Percentiles rank a stretch among this genome's conserved stretches.
These are phyloP conservation scores for Limtongia smithiae DNA, from an alignment of 805 yeast genomes.

Conservation along the genomic window DNA sequence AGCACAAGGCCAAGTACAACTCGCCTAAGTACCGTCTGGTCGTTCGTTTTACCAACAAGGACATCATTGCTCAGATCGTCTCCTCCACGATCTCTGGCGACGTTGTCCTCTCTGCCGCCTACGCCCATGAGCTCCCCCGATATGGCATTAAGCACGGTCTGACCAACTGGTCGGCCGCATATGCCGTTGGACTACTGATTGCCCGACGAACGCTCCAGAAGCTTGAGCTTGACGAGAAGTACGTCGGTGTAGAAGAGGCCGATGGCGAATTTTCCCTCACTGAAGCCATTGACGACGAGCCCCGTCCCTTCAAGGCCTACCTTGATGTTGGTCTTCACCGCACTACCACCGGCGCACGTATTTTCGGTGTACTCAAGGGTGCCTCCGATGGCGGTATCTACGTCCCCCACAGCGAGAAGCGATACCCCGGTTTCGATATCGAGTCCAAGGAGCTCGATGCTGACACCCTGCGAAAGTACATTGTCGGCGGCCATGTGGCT, in stretches of 20 bases:
- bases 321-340: constrained; percentile 99
- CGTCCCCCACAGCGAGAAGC: constrained; percentile 98
- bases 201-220: constrained; percentile 99
- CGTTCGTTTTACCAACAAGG: constrained; percentile 99
- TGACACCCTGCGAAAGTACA: constrained; percentile 96
- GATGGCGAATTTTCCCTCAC: constrained; percentile 98
- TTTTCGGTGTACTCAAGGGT: constrained; percentile 99
- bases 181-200: constrained; percentile 95
- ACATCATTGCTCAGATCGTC: constrained; percentile 95
- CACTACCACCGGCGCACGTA: constrained; percentile 99
- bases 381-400: constrained; percentile 99
- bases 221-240: constrained; percentile 97
- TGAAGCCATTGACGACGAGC: constrained; percentile 98
- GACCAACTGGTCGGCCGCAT: constrained; percentile 99
- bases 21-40: constrained; percentile 99
- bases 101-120: constrained; percentile 92
- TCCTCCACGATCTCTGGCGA: constrained; percentile 98
- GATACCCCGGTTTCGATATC: constrained; percentile 99
- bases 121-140: constrained; percentile 97
- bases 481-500: constrained; percentile 99
- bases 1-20: constrained; percentile 99
- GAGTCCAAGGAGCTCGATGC: constrained; percentile 98
- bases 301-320: constrained; percentile 99
- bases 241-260: constrained; percentile 97
- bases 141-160: constrained; percentile 98